Percentiles rank a stretch among this genome's conserved stretches.
Conservation (phyloP, 2,329 filamentous ascomycete species). For the Venturia carpophila region DNA sequence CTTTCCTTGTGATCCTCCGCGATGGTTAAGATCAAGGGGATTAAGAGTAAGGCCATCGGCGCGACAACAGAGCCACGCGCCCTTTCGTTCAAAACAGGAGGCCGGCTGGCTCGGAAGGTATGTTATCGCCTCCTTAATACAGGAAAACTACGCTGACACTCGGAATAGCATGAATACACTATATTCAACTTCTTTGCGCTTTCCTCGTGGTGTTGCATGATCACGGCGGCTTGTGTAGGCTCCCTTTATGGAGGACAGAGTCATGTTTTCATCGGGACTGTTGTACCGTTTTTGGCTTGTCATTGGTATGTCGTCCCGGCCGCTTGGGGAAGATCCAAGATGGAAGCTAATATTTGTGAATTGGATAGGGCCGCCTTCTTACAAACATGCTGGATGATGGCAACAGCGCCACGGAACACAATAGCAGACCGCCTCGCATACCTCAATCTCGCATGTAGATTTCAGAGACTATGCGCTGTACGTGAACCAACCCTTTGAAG, state of each 20-base stretch:
- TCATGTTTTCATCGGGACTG: slow-evolving; percentile 5
- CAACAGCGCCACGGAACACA: slow-evolving; percentile 9
- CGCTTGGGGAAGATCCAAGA: neutral
- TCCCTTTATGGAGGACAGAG: slow-evolving; percentile 9
- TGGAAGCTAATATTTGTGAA: neutral
- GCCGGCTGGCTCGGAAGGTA: slow-evolving; percentile 6
- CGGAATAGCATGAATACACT: slow-evolving; percentile 3
- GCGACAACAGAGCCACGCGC: slow-evolving; percentile 7
- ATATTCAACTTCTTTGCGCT: slow-evolving; percentile 4
- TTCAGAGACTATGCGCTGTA: slow-evolving; percentile 2
- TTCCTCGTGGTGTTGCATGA: neutral
- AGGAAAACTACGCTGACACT: neutral
- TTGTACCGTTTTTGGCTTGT: slow-evolving; percentile 1
- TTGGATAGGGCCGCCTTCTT: neutral
- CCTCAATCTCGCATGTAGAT: slow-evolving; percentile 6
- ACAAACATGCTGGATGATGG: slow-evolving; percentile 14
- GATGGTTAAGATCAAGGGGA: neutral
- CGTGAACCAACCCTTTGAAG: neutral
- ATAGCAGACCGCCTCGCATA: slow-evolving; percentile 1
- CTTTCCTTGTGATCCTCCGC: neutral
- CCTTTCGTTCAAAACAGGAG: slow-evolving; percentile 11
- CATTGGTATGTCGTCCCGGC: neutral
- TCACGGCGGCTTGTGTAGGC: neutral
- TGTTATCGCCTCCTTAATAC: neutral
- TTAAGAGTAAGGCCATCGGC: slow-evolving; percentile 5